Conservation (phyloP, 306 rosid species). For the Bauhinia variegata region DNA sequence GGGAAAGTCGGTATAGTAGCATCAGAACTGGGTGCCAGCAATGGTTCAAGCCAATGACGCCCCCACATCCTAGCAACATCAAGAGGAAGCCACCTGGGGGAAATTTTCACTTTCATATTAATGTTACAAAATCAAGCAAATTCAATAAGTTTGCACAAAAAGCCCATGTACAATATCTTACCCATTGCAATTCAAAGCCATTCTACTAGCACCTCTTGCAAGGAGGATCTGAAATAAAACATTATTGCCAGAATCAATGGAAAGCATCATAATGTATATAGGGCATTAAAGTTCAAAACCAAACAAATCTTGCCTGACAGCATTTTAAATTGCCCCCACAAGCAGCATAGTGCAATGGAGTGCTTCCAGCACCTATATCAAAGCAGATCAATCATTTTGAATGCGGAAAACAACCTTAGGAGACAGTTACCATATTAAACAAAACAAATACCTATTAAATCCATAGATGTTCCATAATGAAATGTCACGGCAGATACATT, state of each 20-base stretch:
- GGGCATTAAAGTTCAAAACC: conserved; percentile 5
- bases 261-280: conserved; percentile 24
- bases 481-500: conserved; percentile 52
- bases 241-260: conserved; percentile 29
- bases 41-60: conserved; percentile 91
- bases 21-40: conserved; percentile 74
- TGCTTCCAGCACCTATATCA: conserved; percentile 92
- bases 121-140: conserved; percentile 22
- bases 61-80: conserved; percentile 99
- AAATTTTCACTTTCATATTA: conserved; percentile 27
- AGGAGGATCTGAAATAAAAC: conserved; percentile 72
- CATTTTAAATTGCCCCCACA: conserved; percentile 97
- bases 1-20: conserved; percentile 59
- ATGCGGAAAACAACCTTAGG: background rate
- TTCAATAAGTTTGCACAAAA: conserved; percentile 3
- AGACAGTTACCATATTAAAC: background rate
- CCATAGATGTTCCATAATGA: conserved; percentile 67
- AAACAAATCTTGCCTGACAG: conserved; percentile 74
- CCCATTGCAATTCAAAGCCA: conserved; percentile 93
- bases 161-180: conserved; percentile 38
- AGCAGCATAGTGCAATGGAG: conserved; percentile 97
- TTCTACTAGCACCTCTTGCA: conserved; percentile 79
- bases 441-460: conserved; percentile 54
- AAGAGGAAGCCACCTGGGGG: conserved; percentile 88
- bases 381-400: conserved; percentile 17